Evolutionary conservation across 139 green algal species (phyloP).

Genomic region (Chlamydomonas urium): DNA sequence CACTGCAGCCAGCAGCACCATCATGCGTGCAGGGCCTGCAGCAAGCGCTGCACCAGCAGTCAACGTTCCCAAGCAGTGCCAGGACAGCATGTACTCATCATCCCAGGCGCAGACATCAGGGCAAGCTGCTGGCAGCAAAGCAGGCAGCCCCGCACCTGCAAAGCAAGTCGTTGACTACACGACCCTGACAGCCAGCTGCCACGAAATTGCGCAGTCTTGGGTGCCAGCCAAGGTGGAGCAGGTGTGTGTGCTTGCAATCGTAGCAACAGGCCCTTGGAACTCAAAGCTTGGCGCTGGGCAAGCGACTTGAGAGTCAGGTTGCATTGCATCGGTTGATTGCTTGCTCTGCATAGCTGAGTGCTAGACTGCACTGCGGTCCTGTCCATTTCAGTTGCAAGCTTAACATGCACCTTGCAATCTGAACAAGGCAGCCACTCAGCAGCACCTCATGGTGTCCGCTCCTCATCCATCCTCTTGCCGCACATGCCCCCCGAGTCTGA

Average conservation of each 20-base stretch:
- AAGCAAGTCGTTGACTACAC: slow-evolving; percentile 62
- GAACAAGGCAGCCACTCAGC: neutral
- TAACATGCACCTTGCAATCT: neutral
- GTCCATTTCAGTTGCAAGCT: neutral
- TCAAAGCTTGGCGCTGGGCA: neutral
- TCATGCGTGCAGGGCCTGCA: neutral
- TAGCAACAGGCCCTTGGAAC: neutral
- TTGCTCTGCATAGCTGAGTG: neutral
- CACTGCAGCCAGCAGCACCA: too few species aligned
- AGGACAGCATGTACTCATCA: too few species aligned
- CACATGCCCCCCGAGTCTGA: too few species aligned
- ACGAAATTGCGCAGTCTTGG: slow-evolving; percentile 38
- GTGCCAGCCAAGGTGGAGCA: slow-evolving; percentile 64
- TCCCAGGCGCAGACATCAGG: too few species aligned
- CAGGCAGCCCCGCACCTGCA: too few species aligned
- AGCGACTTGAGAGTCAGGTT: neutral
- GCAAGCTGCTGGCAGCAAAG: neutral
- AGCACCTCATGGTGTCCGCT: neutral
- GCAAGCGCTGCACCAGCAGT: neutral
- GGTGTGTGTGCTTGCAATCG: slow-evolving; percentile 22
- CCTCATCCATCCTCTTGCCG: neutral
- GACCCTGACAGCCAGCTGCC: slow-evolving; percentile 41
- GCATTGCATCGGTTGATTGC: neutral
- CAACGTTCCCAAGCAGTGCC: too few species aligned
- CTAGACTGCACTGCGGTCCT: neutral